phyloP scores from a whole-genome alignment of 2,329 filamentous ascomycete species.

The Chalaropsis ovoidea region DNA sequence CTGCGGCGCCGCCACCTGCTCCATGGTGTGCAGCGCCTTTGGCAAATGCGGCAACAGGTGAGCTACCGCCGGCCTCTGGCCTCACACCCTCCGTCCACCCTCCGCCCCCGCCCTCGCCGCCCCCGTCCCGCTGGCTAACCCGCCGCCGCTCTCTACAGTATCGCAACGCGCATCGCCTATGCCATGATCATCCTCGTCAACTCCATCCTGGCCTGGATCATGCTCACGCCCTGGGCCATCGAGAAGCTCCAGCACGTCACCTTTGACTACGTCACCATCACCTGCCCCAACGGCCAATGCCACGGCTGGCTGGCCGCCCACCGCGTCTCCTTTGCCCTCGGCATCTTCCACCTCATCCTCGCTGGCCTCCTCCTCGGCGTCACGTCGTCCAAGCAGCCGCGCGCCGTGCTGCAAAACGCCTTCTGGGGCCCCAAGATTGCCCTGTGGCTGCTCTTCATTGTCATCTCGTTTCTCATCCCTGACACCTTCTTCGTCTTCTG shows the following conservation, averaged over 20 bases:
- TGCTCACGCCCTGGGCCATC: conserved; percentile 97
- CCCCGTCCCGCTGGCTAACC: conserved; percentile 17
- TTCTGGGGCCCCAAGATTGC: conserved; percentile 97
- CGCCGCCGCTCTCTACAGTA: conserved; percentile 43
- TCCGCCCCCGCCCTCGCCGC: background rate
- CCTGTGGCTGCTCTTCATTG: conserved; percentile 75
- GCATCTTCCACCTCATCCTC: conserved; percentile 82
- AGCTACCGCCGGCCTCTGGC: conserved; percentile 25
- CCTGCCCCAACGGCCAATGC: conserved; percentile 81
- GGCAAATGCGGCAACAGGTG: conserved; percentile 95
- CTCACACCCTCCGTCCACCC: background rate
- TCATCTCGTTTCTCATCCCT: conserved; percentile 89
- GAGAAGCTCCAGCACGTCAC: conserved; percentile 88
- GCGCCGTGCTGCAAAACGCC: conserved; percentile 88
- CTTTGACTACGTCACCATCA: conserved; percentile 91
- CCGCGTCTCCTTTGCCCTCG: conserved; percentile 94
- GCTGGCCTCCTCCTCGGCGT: conserved; percentile 80
- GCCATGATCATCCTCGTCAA: conserved; percentile 91
- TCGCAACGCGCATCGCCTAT: conserved; percentile 93
- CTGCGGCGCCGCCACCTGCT: conserved; percentile 93
- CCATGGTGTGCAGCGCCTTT: conserved; percentile 87
- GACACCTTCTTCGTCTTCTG: conserved; percentile 91
- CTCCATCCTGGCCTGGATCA: conserved; percentile 95
- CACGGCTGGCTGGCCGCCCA: conserved; percentile 95
- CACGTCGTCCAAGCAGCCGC: conserved; percentile 71